These are phyloP conservation scores for Knoxia roxburghii DNA, from an alignment of 257 asterid genomes.

Conservation along the genomic window DNA sequence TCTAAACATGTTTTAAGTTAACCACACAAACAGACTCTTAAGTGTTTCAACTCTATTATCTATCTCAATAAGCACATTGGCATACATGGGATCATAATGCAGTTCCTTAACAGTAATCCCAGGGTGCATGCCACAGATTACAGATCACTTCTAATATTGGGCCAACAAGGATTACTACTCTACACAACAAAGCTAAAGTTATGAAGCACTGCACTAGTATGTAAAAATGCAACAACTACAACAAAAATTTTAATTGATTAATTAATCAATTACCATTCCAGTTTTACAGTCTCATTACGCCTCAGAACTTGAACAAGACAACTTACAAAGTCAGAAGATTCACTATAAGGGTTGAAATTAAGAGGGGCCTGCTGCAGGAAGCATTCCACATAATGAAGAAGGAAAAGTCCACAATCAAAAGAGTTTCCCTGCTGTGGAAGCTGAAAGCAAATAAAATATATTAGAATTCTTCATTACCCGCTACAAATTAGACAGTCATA, in stretches of 20 bases:
- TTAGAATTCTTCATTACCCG: not conserved
- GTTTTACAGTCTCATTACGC: not conserved
- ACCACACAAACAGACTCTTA: no score
- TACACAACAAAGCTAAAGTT: no score
- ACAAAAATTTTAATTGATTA: not conserved
- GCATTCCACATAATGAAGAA: slow-evolving; percentile 80
- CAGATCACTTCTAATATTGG: no score
- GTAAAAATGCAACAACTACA: no score
- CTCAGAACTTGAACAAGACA: slow-evolving; percentile 7
- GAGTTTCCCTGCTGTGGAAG: slow-evolving; percentile 86
- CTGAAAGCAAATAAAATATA: slow-evolving; percentile 37
- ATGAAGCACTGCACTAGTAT: no score
- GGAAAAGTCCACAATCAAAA: slow-evolving; percentile 87
- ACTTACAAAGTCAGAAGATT: slow-evolving; percentile 53
- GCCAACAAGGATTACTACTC: no score
- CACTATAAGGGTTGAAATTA: slow-evolving; percentile 27
- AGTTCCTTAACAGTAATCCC: no score
- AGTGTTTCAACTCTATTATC: not conserved
- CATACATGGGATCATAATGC: not conserved
- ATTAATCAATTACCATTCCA: not conserved
- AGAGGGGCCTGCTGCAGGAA: slow-evolving; percentile 56
- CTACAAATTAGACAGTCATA: not conserved
- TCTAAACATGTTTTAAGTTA: no score
- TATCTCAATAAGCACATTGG: not conserved
- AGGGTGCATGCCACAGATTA: no score